A percentile compares a stretch with the other conserved stretches of the same genome.
Evolutionary conservation across 305 asterid species (phyloP).

Genomic region (Withania somnifera): DNA sequence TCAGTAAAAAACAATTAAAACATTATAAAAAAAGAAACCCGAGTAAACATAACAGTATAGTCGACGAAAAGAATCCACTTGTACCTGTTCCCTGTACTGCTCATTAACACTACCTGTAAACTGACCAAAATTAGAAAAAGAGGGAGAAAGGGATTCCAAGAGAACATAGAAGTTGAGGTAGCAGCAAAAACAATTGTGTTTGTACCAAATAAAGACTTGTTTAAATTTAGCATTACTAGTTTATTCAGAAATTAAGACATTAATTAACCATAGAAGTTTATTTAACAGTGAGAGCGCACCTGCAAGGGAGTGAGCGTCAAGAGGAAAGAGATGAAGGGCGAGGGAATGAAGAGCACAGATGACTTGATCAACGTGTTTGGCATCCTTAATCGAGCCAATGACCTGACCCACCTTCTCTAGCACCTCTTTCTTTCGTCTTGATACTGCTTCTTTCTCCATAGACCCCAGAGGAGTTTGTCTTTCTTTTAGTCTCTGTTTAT

Average conservation of each 20-base stretch:
- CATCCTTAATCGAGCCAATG: slow-evolving; percentile 36
- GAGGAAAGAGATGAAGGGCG: slow-evolving; percentile 54
- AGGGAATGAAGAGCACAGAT: slow-evolving; percentile 63
- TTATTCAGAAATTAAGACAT: not conserved
- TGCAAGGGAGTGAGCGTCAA: slow-evolving; percentile 29
- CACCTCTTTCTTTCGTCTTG: slow-evolving; percentile 12
- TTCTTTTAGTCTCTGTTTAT: not conserved
- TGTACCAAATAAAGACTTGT: too few relatives aligned
- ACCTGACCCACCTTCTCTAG: slow-evolving; percentile 50
- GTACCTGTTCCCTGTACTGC: slow-evolving; percentile 51
- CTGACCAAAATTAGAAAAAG: not conserved
- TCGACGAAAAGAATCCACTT: not conserved
- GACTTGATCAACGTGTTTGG: slow-evolving; percentile 60
- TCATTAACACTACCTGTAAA: slow-evolving; percentile 46
- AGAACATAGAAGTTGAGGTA: not conserved
- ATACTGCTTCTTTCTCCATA: slow-evolving; percentile 3
- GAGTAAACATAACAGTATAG: not conserved
- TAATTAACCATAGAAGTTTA: not conserved
- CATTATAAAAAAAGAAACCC: not conserved
- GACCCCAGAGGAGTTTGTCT: not conserved
- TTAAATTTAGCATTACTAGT: not conserved
- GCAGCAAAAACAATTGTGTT: not conserved
- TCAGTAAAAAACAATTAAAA: not conserved
- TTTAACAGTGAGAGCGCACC: slow-evolving; percentile 22
- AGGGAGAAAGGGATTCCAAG: not conserved